A percentile compares a stretch with the other conserved stretches of the same genome.
Evolutionary conservation across 1,284 basidiomycete genomes (phyloP).

Genomic region (Sanghuangporus sanghuang): DNA sequence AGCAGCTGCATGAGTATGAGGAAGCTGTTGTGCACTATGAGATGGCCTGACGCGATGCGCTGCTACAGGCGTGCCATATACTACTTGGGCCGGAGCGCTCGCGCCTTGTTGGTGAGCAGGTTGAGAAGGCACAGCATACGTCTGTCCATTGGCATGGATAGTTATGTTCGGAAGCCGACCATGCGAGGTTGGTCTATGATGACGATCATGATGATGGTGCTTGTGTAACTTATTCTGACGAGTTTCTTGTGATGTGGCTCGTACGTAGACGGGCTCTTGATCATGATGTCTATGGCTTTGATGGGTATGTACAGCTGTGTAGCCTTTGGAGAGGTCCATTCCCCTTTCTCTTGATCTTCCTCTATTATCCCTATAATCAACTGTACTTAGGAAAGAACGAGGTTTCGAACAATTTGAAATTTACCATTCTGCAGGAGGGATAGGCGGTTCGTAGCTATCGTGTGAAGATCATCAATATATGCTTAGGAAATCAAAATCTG

Average conservation of each 20-base stretch:
- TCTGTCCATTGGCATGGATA: constrained; percentile 10
- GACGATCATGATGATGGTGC: background rate
- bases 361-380: background rate
- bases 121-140: background rate
- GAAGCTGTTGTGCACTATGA: background rate
- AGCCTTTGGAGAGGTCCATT: background rate
- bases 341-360: constrained; percentile 8
- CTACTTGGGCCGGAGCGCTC: background rate
- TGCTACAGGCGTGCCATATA: background rate
- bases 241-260: background rate
- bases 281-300: background rate
- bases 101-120: background rate
- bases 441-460: background rate
- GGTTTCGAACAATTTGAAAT: background rate
- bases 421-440: background rate
- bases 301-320: background rate
- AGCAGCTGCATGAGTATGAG: background rate
- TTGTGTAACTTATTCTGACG: background rate
- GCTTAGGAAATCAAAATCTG: background rate
- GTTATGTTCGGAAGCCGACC: background rate
- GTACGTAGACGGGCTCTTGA: background rate
- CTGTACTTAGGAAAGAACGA: background rate
- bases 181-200: background rate
- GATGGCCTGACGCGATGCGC: background rate
- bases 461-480: background rate